Evolutionary conservation across 2,329 filamentous ascomycete species (phyloP), one percentile per base, ranked within the genome.

Genomic region (Ophiostoma tasmaniense): DNA sequence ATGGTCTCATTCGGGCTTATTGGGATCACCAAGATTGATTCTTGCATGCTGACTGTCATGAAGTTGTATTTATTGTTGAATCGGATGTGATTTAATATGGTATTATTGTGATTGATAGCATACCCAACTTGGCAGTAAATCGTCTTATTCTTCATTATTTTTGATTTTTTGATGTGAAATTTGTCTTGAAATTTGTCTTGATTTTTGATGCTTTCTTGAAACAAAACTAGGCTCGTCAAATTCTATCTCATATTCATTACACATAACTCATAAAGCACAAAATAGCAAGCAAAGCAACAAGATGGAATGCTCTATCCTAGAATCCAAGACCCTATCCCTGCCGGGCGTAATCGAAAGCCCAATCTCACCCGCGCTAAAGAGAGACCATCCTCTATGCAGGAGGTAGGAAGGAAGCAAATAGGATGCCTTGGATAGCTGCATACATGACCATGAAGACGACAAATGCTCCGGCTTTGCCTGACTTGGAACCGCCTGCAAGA

Each of bases 331-430:
- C 17, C 5, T 5, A 13, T 25, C 22, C 22, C 22, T 25, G 22
- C 22, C 22, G 50, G 22, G 50, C 22, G 50, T 25, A 25, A 55
- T 2, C 22, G 4, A 30, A 22, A 65, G 33, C 33, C 62, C 39
- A 65, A 39, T 25, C 62, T 39, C 61, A 66, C 64, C 50, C 42
- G 42, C 50, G 22, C 50, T 55, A 45, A 17, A n/a, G 42, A 6
- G 10, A 39, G 37, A 39, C 13, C 10, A 13, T 25, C 50, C n/a
- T 55, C 50, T 71, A 96, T 28, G 95, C 95, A 59, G 95, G 95
- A 5, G 95, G 95, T 66, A 99, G 82, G 77, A 99, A 99, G 3
- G 88, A 93, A 3, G 93, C 89, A 81, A 92, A 99, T 59, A 99
- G 80, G 8, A 87, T 89, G 0, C 86, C 92, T 77, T 99, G 95